These are phyloP conservation scores for Yarrowia bubula DNA, from an alignment of 805 yeast species.

Conservation along the genomic window DNA sequence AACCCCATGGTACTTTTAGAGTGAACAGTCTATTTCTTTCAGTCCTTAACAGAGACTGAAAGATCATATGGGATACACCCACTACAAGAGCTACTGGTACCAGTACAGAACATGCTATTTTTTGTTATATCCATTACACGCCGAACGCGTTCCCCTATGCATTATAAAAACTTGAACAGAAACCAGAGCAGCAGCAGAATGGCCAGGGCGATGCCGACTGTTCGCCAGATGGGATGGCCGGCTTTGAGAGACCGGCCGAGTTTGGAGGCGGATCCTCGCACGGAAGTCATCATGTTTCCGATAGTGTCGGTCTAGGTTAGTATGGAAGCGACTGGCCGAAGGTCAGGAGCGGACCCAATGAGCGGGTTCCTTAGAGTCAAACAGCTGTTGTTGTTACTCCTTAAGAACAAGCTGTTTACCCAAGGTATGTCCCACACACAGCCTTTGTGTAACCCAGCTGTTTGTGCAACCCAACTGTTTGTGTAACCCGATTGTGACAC, in stretches of 20 bases:
- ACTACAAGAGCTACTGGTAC: background rate
- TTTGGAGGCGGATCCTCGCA: slow-evolving; percentile 53
- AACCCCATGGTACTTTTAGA: too few species aligned
- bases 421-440: too few species aligned
- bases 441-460: too few species aligned
- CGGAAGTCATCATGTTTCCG: slow-evolving; percentile 47
- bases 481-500: too few species aligned
- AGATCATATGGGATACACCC: background rate
- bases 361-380: too few species aligned
- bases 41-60: too few species aligned
- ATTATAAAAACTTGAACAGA: slow-evolving; percentile 48
- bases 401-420: too few species aligned
- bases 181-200: slow-evolving; percentile 58
- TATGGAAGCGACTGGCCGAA: slow-evolving; percentile 32
- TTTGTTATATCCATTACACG: background rate
- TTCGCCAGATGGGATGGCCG: slow-evolving; percentile 59
- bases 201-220: slow-evolving; percentile 56
- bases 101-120: background rate
- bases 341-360: too few species aligned
- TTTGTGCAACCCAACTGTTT: too few species aligned
- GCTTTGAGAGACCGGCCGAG: slow-evolving; percentile 55
- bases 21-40: too few species aligned
- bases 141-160: slow-evolving; percentile 13
- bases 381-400: too few species aligned
- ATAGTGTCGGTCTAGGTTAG: slow-evolving; percentile 49